Conservation (phyloP, 1,139 yeast species). For the Maudiozyma humilis region DNA sequence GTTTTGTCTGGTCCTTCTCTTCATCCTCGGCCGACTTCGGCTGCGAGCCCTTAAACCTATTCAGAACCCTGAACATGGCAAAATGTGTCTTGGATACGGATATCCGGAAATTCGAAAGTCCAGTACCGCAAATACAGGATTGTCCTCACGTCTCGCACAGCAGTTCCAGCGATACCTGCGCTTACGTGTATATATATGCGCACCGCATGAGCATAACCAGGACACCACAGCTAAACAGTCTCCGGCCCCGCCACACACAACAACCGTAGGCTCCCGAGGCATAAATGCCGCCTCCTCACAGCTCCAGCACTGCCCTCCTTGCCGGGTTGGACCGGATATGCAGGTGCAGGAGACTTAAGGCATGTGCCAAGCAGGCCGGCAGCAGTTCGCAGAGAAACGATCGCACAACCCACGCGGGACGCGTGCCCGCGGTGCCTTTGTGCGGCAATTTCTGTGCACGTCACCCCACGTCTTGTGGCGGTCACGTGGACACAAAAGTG, state of each 20-base stretch:
- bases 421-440: not conserved
- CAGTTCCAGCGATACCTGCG: too few species aligned
- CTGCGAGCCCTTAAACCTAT: constrained; percentile 4
- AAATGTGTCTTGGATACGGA: not conserved
- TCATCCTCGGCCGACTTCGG: not conserved
- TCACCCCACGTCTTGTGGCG: not conserved
- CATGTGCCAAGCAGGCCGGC: too few species aligned
- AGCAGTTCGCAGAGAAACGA: not conserved
- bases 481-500: not conserved
- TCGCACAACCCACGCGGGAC: not conserved
- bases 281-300: not conserved
- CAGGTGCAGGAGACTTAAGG: not conserved
- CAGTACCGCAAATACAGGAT: too few species aligned
- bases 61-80: constrained; percentile 7
- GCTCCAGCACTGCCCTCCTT: too few species aligned
- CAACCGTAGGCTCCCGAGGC: not conserved
- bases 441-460: not conserved
- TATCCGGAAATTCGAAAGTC: not conserved
- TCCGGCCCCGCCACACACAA: not conserved
- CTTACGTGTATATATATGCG: too few species aligned
- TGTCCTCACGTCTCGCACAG: too few species aligned
- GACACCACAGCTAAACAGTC: not conserved
- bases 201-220: too few species aligned
- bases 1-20: constrained; percentile 1
- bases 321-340: not conserved